These are phyloP conservation scores for Pseudopyrenochaeta lycopersici DNA, from an alignment of 2,329 filamentous ascomycete species.

Conservation along the genomic window DNA sequence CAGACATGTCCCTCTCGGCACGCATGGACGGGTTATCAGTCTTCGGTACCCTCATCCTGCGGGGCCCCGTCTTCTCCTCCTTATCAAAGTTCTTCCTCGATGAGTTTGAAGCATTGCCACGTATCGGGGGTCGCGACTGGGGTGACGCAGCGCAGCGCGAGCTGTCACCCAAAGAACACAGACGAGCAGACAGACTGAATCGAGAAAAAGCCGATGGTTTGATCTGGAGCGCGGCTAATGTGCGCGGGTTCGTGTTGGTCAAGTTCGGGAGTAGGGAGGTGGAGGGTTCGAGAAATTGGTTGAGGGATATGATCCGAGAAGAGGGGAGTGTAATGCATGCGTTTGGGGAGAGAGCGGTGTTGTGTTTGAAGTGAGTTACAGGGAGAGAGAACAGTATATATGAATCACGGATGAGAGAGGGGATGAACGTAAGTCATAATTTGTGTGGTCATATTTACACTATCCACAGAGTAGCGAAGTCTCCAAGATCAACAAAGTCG, in stretches of 20 bases:
- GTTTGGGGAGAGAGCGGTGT: constrained; percentile 83
- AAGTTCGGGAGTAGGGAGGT: constrained; percentile 88
- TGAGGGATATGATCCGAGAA: constrained; percentile 75
- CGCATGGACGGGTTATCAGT: constrained; percentile 79
- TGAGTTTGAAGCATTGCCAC: constrained; percentile 79
- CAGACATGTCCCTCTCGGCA: constrained; percentile 45
- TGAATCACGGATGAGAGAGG: background rate
- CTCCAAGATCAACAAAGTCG: constrained; percentile 10
- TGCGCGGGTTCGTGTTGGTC: constrained; percentile 78
- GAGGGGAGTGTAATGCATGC: constrained; percentile 75
- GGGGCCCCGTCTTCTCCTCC: constrained; percentile 72
- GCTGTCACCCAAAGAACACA: constrained; percentile 54
- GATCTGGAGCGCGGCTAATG: constrained; percentile 50
- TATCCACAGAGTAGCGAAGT: constrained; percentile 1
- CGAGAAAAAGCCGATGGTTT: constrained; percentile 61
- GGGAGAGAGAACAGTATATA: background rate
- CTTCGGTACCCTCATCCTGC: constrained; percentile 85
- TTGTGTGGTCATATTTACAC: constrained; percentile 2
- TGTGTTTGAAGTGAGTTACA: constrained; percentile 63
- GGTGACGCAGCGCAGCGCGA: constrained; percentile 52
- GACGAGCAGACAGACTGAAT: constrained; percentile 62
- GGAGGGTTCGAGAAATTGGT: constrained; percentile 82
- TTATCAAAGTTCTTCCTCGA: constrained; percentile 78
- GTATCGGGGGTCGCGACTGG: constrained; percentile 86
- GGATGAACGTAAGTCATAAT: background rate